Conservation (phyloP, 1,139 yeast species). For the Ogataea hybrid region DNA sequence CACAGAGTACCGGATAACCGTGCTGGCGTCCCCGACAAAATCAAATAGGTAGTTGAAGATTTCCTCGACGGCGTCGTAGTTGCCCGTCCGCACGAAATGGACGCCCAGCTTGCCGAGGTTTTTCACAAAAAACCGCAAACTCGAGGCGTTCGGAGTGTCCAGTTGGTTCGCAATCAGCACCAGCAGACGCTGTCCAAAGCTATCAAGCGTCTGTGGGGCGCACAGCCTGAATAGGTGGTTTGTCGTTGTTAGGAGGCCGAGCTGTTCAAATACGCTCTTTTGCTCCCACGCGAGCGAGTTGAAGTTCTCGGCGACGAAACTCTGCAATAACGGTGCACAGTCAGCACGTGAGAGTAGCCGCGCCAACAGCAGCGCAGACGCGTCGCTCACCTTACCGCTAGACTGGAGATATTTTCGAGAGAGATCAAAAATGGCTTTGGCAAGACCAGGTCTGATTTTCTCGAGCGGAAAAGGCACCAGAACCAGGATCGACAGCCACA, state of each 20-base stretch:
- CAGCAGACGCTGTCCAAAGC: constrained; percentile 12
- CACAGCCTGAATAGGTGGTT: constrained; percentile 24
- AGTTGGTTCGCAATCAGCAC: constrained; percentile 15
- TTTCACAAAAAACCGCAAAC: constrained; percentile 33
- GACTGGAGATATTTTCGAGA: constrained; percentile 35
- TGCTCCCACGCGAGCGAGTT: constrained; percentile 20
- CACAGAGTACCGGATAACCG: constrained; percentile 42
- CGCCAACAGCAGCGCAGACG: constrained; percentile 42
- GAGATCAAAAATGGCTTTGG: constrained; percentile 36
- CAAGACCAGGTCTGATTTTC: constrained; percentile 36
- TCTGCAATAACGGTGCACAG: constrained; percentile 12
- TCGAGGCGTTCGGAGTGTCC: constrained; percentile 7
- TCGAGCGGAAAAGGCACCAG: constrained; percentile 69
- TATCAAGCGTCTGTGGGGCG: constrained; percentile 4
- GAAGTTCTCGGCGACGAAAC: constrained; percentile 22
- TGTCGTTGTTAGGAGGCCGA: constrained; percentile 20
- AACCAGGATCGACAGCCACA: constrained; percentile 72
- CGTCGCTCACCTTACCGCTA: constrained; percentile 47
- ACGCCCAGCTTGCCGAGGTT: constrained; percentile 37
- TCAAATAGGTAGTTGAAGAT: constrained; percentile 37
- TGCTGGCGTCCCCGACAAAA: constrained; percentile 35
- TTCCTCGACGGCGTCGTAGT: constrained; percentile 39
- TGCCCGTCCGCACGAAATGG: constrained; percentile 19
- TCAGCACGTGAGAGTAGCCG: constrained; percentile 42
- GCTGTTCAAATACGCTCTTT: constrained; percentile 10